Base-by-base conservation (phyloP, 441 rosid species). In the Pelargonium cotyledonis region DNA sequence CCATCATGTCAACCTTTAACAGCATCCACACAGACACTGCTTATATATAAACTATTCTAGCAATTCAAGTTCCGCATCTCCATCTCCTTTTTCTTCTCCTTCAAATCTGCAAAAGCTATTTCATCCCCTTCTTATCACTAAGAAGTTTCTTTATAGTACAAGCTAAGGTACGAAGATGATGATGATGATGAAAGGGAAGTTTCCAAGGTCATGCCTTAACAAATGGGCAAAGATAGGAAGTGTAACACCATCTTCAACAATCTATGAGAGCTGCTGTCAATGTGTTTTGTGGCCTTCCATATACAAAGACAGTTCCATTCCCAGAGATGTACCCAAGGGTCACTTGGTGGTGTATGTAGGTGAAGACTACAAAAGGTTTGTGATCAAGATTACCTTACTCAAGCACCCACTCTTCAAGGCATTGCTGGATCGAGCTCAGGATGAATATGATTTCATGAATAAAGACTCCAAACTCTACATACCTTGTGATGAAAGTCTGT, bases 181-280 rank as follows among this genome's bases (percentile, higher is more conserved):
- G 26, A 87, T 75, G 83, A 83, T 16, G 26, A 87, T 75, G 83
- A 83, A 82, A 82, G 78, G 74, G 67, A 82, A 74, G 69, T 75
- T 83, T 67, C 47, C 80, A 1, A 82, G 70, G 38, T 78, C 83
- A 49, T 83, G 82, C 29, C 68, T 84, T 60, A 85, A 73, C 73
- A 87, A 86, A 72, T 82, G 89, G 85, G 87, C 84, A 62, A 82
- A 77, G 80, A 81, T 78, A 85, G 85, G 79, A 14, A 60, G 79
- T 41, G 80, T 70, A 78, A 82, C 75, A 23, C 90, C 86, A 55
- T 55, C 61, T 65, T 81, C 85, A 75, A 68, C 72, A 0, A 81
- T 82, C 67, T 77, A 87, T n/a, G 87, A 86, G 75, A 57, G 71
- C 35, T 85, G 91, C 75, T 83, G 75, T 49, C 77, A 83, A 65